phyloP scores from a whole-genome alignment of 257 asterid genomes.

The Marsdenia floribunda region DNA sequence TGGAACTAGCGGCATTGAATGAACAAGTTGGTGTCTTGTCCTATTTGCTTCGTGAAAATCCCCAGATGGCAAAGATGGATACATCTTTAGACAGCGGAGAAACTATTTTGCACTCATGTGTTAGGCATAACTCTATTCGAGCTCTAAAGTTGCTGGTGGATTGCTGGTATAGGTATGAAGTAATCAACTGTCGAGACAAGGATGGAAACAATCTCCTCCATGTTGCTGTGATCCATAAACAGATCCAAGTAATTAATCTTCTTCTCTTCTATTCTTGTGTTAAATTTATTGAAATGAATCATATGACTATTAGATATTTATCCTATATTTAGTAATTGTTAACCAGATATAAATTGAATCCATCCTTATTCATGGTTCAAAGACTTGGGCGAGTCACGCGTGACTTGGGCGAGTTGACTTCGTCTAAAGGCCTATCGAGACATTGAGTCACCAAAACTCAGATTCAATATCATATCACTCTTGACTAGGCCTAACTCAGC shows the following conservation, averaged over 20 bases:
- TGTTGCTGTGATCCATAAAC: neutral
- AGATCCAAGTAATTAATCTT: neutral
- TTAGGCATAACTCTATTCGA: neutral
- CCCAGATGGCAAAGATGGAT: neutral
- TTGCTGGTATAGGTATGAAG: neutral
- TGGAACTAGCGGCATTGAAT: neutral
- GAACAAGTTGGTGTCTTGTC: neutral
- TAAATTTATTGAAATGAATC: too few relatives aligned
- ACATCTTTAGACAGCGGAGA: neutral
- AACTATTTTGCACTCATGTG: neutral
- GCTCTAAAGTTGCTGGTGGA: neutral
- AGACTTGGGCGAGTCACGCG: too few relatives aligned
- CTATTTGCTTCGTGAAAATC: neutral
- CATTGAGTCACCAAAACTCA: too few relatives aligned
- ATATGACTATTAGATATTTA: too few relatives aligned
- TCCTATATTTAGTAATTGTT: too few relatives aligned
- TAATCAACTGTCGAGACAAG: neutral
- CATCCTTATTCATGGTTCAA: too few relatives aligned
- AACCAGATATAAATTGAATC: too few relatives aligned
- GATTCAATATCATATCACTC: too few relatives aligned
- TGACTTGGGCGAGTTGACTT: too few relatives aligned
- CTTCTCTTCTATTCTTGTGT: too few relatives aligned
- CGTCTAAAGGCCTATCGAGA: too few relatives aligned
- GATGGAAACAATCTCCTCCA: neutral
- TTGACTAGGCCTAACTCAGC: too few relatives aligned